Evolutionary conservation across 164 flowering plant genomes (phyloP), one percentile per base, ranked within the genome.

Genomic region (Warburgia ugandensis): DNA sequence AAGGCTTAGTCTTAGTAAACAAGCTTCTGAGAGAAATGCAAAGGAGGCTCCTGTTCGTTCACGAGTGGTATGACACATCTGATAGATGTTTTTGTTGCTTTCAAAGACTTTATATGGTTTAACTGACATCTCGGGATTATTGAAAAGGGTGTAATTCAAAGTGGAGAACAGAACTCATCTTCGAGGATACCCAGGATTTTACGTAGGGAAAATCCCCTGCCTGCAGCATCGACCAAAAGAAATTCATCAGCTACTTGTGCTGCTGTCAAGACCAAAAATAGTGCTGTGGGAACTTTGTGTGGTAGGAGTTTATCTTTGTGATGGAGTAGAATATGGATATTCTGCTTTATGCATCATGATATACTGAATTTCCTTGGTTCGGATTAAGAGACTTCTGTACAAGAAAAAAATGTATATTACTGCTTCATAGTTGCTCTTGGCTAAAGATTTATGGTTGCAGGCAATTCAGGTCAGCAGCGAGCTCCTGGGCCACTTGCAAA

Each of bases 191-290:
- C 86, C 17, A 77, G 67, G 59, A 56, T 58, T 48, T 32, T 59
- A 11, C 64, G 65, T 47, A 72, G 54, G 53, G 54, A 40, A 26
- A 60, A 43, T 43, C 50, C 73, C 23, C 54, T 62, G 45, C 48
- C 77, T 33, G 19, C 74, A 52, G 42, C 68, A 62, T 52, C 72
- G 48, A 55, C 76, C 17, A 88, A 79, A 65, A 74, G 79, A 67
- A 65, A 60, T 38, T 68, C 83, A 28, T 8, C 71, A 14, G 76
- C 68, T 60, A 51, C 69, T 54, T 16, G 32, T 44, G 65, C 58
- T 29, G 67, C 56, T 55, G 48, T 52, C 52, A 73, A 68, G 66
- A 16, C 46, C 25, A 84, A 71, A 50, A 65, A 45, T 25, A 63
- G 53, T 31, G 61, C 52, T 45, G 45, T n/a, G 56, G 10, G 77